Conservation (phyloP, 257 asterid species). For the Nicotiana attenuata region DNA sequence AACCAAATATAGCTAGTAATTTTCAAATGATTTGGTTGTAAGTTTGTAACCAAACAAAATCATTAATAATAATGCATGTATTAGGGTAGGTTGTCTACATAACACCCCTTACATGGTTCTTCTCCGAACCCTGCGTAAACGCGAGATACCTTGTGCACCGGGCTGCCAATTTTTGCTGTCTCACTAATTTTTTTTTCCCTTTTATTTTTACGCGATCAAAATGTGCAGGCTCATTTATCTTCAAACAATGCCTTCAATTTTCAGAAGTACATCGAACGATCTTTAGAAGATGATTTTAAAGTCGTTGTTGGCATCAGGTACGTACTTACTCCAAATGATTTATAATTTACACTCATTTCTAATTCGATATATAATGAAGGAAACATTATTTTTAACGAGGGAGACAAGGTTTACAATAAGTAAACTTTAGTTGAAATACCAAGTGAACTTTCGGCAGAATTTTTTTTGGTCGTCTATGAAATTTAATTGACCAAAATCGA, state of each 20-base stretch:
- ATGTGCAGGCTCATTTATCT: constrained; percentile 64
- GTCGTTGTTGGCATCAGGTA: constrained; percentile 67
- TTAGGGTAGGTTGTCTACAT: no score
- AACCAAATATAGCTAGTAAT: no score
- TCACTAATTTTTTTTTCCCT: not conserved
- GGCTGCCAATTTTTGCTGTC: not conserved
- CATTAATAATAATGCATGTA: not conserved
- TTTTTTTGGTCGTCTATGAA: no score
- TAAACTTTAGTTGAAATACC: no score
- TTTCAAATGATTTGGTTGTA: not conserved
- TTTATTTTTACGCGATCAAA: not conserved
- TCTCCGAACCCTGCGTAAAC: rapidly evolving
- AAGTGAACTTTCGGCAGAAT: no score
- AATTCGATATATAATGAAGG: no score
- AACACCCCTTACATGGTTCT: no score
- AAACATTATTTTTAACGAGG: no score
- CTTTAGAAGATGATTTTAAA: constrained; percentile 77
- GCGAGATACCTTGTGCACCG: rapidly evolving
- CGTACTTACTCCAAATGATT: no score
- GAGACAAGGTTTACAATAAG: no score
- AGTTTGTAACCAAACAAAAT: not conserved
- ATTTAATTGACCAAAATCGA: no score
- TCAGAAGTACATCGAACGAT: constrained; percentile 57
- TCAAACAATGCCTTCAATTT: constrained; percentile 60
- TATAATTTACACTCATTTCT: no score